These are phyloP conservation scores for Aureoboletus auriporus DNA, from an alignment of 768 basidiomycete species.

Conservation along the genomic window DNA sequence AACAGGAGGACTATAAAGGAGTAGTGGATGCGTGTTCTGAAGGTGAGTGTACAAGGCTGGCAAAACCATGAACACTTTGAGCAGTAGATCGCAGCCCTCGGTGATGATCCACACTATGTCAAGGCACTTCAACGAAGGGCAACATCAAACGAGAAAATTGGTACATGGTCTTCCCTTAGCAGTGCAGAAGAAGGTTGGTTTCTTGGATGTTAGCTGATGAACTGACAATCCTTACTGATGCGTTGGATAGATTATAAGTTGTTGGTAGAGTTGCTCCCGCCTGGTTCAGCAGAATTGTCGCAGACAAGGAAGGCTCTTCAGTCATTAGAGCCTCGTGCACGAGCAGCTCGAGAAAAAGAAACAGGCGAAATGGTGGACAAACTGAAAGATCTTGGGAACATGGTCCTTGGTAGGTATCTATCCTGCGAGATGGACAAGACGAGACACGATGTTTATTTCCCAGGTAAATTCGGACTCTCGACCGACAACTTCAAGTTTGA, in stretches of 20 bases:
- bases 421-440: background rate
- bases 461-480: slow-evolving; percentile 90
- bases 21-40: slow-evolving; percentile 78
- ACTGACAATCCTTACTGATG: background rate
- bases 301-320: slow-evolving; percentile 49
- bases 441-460: background rate
- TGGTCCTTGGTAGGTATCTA: slow-evolving; percentile 62
- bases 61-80: background rate
- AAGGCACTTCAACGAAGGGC: slow-evolving; percentile 92
- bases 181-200: slow-evolving; percentile 77
- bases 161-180: slow-evolving; percentile 79
- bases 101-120: slow-evolving; percentile 78
- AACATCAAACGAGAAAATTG: slow-evolving; percentile 72
- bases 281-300: slow-evolving; percentile 45
- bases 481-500: slow-evolving; percentile 98
- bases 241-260: slow-evolving; percentile 66
- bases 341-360: slow-evolving; percentile 78
- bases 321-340: slow-evolving; percentile 61
- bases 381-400: slow-evolving; percentile 90
- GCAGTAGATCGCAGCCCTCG: slow-evolving; percentile 54
- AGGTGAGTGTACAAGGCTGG: slow-evolving; percentile 37
- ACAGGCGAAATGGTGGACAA: slow-evolving; percentile 91
- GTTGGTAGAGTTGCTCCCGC: slow-evolving; percentile 61
- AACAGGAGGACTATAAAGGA: slow-evolving; percentile 72
- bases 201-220: background rate